Evolutionary conservation across 1,284 basidiomycete genomes (phyloP), one percentile per base, ranked within the genome.

Genomic region (Microbotryum lychnidis-dioicae): DNA sequence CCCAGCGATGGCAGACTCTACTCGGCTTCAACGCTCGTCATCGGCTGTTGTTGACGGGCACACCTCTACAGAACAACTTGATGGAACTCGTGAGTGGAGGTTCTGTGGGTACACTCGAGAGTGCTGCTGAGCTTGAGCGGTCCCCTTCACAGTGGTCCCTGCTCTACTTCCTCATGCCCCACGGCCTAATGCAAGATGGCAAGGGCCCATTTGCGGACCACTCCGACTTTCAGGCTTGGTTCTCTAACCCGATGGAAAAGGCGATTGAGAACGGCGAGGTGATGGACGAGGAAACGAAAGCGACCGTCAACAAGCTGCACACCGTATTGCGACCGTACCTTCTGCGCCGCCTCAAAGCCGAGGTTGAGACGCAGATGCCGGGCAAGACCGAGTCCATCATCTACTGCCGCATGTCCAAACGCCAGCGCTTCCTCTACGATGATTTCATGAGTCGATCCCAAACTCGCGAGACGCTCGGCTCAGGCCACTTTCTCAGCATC

Each of bases 221-320:
- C 70, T 91, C 91, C 72, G 91, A 97, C 74, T 97, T 97, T 72
- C 89, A 86, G 20, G 89, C 94, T 61, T 96, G 92, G 92, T 97
- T 97, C 75, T 90, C 91, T 4, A 94, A 77, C 58, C 75, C 76
- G 1, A 79, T 97, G 79, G 92, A 97, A 76, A 89, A 87, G 73
- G 94, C 94, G 0, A 88, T 97, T 66, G 92, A 97, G 73, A 83
- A 85, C 75, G 91, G 91, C 3, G 84, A 84, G 50, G 75, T 80
- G 25, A 76, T 88, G 69, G 87, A 92, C 69, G 87, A 90, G 61
- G 91, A 96, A 70, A 92, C 85, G 0, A 79, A 89, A 73, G 87
- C 87, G 67, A 90, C 90, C 6, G 89, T 97, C 16, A 78, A 84
- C 50, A 94, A 94, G 73, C 81, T 98, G 14, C 94, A 97, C 73